Base-by-base conservation (phyloP, 306 rosid species). In the Spatholobus suberectus region DNA sequence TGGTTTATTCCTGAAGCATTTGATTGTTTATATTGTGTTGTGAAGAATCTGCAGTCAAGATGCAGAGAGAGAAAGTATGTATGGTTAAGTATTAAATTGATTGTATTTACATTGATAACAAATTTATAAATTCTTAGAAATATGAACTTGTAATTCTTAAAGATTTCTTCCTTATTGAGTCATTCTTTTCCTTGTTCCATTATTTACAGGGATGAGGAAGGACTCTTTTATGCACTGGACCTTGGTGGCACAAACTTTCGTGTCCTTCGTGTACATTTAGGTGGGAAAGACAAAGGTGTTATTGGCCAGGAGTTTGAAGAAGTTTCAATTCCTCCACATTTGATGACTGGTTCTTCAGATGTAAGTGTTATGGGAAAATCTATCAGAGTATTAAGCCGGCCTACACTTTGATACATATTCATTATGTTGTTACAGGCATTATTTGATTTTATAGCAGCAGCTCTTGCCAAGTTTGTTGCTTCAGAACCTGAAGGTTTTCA, bases 241-340 rank as follows among this genome's bases (percentile, higher is more conserved):
- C 98, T 94, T 81, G 98, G 98, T 23, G 98, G 98, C 73, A 94
- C 98, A 84, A 94, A 94, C 82, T 94, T 94, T 62, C 98, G 98
- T 21, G 98, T 94, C 81, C 61, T 94, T 76, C 97, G 98, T 26
- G 94, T 94, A 58, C 98, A 89, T 81, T 80, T 94, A 83, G 98
- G 94, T 20, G 97, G 98, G 63, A 92, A 84, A 86, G 96, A 86
- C 14, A 84, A 82, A 14, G 92, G 87, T 24, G 92, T 94, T 58
- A 46, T 83, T 57, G 82, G 76, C 74, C 90, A 89, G 68, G 98
- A 94, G 80, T 88, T 80, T 68, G 86, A 83, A 0, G 98, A 94
- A 91, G 97, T 94, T 77, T 90, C 98, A 17, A 94, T 94, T 81
- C 98, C 98, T 75, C 92, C 94, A 3, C 69, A 92, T 63, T 84